A percentile compares a stretch with the other conserved stretches of the same genome.
Evolutionary conservation across 352 stramenopile genomes (phyloP).

Genomic region (Phytophthora citrophthora): DNA sequence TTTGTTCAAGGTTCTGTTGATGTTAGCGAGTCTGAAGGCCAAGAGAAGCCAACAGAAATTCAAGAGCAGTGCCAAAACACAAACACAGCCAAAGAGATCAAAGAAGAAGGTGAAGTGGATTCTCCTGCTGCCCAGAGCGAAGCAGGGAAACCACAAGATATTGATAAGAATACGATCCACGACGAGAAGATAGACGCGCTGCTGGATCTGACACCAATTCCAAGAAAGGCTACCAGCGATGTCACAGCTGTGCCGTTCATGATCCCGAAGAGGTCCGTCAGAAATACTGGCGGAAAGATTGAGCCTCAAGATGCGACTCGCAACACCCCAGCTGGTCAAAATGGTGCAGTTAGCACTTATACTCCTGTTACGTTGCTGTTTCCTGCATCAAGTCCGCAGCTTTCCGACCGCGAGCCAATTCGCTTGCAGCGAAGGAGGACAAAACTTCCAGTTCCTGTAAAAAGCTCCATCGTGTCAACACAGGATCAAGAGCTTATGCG

Average conservation of each 20-base stretch:
- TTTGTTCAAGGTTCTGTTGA: not conserved
- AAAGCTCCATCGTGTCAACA: constrained; percentile 19
- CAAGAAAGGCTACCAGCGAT: constrained; percentile 16
- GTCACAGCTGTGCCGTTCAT: constrained; percentile 15
- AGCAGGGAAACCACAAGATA: constrained; percentile 16
- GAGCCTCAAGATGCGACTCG: not conserved
- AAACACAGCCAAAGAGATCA: not conserved
- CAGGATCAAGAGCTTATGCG: constrained; percentile 49
- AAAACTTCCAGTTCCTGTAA: constrained; percentile 50
- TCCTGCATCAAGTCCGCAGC: not conserved
- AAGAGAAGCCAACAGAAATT: not conserved
- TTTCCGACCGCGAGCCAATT: constrained; percentile 19
- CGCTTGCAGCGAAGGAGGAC: constrained; percentile 15
- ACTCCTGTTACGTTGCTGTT: not conserved
- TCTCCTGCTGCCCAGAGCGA: not conserved
- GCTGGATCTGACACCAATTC: constrained; percentile 29
- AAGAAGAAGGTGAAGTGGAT: constrained; percentile 23
- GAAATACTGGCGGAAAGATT: not conserved
- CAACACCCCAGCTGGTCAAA: not conserved
- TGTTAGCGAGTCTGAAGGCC: not conserved
- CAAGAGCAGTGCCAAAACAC: not conserved
- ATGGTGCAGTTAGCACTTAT: not conserved
- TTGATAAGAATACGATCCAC: not conserved
- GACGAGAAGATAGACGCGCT: constrained; percentile 4
- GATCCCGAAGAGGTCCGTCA: constrained; percentile 26